Evolutionary conservation across 1,284 basidiomycete genomes (phyloP), one percentile per base, ranked within the genome.

Genomic region (Meira miltonrushii): DNA sequence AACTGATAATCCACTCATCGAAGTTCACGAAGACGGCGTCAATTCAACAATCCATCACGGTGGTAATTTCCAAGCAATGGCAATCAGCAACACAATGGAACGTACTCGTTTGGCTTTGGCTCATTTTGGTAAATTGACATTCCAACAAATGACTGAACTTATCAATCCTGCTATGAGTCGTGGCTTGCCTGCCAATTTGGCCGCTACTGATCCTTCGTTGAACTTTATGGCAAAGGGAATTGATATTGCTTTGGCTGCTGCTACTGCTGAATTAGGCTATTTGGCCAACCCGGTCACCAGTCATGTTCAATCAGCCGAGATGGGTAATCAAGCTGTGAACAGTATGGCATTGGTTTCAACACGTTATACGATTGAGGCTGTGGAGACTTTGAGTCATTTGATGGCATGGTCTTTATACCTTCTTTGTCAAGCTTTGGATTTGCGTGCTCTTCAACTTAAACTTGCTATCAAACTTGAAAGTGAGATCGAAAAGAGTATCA

Each of bases 41-140:
- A n/a, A 19, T 15, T 40, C 55, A 4, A 49, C 17, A 10, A 55
- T 48, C 33, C 58, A 59, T 43, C 53, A 59, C 28, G 57, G 61
- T 17, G 59, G 59, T n/a, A 61, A 61, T 25, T 61, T 61, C 55
- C 59, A 61, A 50, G 61, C 57, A 1, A 88, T 90, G 85, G 82
- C 88, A 1, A 84, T 92, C 49, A 88, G 88, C 10, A 89, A 89
- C 59, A 86, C 87, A 9, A 90, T 92, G 88, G 90, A 92, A 79
- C 88, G 89, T 77, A 88, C 88, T 3, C 86, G 89, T 21, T 84
- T 91, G 46, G 83, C 87, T 3, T 81, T 92, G 33, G 84, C 88
- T 64, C 88, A 89, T 71, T 83, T 92, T 54, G 90, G 89, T 59
- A 89, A 90, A 78, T 79, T 92, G 41, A 79, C 89, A 61, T 92